These are phyloP conservation scores for Salinomyces thailandicus DNA, from an alignment of 2,329 filamentous ascomycete species.

Conservation along the genomic window DNA sequence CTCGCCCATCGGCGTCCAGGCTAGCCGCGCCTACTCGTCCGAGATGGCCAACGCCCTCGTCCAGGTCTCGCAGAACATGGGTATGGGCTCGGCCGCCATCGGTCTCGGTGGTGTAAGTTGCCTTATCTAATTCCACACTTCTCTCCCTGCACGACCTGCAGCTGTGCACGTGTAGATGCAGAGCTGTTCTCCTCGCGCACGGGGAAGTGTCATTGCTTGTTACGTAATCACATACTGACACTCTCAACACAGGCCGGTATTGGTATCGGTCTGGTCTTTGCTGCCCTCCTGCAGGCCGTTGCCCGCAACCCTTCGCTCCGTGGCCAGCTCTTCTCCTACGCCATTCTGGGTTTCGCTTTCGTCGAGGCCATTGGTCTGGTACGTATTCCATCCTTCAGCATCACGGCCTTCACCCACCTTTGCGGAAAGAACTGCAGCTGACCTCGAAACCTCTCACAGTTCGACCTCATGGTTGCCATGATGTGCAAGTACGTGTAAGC, in stretches of 20 bases:
- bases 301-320: constrained; percentile 90
- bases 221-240: constrained; percentile 1
- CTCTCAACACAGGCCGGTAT: constrained; percentile 59
- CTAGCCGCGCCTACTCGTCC: constrained; percentile 64
- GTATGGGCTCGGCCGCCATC: constrained; percentile 82
- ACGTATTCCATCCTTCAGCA: constrained; percentile 1
- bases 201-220: too few species aligned
- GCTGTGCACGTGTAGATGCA: too few species aligned
- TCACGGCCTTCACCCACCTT: too few species aligned
- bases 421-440: too few species aligned
- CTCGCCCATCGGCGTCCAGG: constrained; percentile 38
- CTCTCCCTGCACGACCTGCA: too few species aligned
- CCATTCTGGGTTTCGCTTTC: constrained; percentile 92
- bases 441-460: constrained; percentile 27
- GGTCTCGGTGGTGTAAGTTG: constrained; percentile 48
- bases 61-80: constrained; percentile 82
- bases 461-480: constrained; percentile 86
- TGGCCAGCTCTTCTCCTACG: constrained; percentile 92
- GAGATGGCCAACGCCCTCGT: constrained; percentile 83
- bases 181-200: too few species aligned
- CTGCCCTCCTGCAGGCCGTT: constrained; percentile 76
- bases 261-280: constrained; percentile 92
- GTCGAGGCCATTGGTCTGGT: constrained; percentile 69
- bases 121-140: neutral
- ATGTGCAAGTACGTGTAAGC: constrained; percentile 58